phyloP scores from a whole-genome alignment of 2,329 filamentous ascomycete genomes.

The Cryphonectria japonica region DNA sequence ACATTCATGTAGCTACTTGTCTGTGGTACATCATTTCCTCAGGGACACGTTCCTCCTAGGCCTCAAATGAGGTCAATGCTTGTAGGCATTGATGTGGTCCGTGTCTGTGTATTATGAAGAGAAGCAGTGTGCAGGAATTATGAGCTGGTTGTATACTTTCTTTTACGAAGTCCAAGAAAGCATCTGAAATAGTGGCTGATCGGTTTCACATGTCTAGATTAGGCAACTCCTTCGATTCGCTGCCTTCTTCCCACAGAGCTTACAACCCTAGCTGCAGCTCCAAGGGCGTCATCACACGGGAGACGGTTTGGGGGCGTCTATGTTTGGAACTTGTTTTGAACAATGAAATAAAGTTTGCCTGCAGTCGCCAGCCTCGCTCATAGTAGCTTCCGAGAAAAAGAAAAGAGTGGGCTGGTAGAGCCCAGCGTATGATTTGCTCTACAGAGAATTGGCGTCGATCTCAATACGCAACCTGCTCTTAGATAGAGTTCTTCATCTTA shows the following conservation, averaged over 20 bases:
- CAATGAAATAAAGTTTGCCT: background rate
- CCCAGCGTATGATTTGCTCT: background rate
- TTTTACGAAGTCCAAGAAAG: too few relatives aligned
- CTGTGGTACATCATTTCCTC: too few relatives aligned
- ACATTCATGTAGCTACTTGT: too few relatives aligned
- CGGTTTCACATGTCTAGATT: background rate
- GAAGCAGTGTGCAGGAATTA: background rate
- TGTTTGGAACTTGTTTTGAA: conserved; percentile 5
- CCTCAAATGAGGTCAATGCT: too few relatives aligned
- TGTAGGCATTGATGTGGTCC: background rate
- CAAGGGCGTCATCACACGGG: background rate
- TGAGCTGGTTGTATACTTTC: background rate
- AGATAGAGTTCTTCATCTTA: background rate
- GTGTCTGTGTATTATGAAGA: background rate
- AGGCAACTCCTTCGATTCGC: background rate
- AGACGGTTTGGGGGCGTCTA: background rate
- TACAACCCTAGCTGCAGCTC: background rate
- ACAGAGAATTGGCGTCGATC: background rate
- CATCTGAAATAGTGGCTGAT: background rate
- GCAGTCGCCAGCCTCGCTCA: background rate
- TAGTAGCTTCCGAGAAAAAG: background rate
- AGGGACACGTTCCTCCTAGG: too few relatives aligned
- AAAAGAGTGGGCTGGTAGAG: background rate
- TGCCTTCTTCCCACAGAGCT: background rate
- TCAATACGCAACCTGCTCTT: background rate